Conservation (phyloP, 2,329 filamentous ascomycete genomes). For the Claviceps sp. region DNA sequence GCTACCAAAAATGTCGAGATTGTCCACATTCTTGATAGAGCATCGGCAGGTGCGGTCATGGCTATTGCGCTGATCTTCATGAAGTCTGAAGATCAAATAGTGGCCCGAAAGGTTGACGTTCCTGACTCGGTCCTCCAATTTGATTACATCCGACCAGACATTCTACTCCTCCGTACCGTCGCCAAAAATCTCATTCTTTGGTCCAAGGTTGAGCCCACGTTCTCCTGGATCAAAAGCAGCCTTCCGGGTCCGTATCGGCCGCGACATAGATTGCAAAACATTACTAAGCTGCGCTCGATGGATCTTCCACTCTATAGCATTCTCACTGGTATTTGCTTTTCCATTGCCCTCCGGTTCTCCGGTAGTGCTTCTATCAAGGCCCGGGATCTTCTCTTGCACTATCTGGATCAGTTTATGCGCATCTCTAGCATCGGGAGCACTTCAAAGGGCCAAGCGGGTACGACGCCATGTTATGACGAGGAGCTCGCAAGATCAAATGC, state of each 20-base stretch:
- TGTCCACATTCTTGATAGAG: constrained; percentile 85
- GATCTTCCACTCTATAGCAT: constrained; percentile 93
- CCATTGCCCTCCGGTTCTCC: constrained; percentile 58
- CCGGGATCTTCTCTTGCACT: constrained; percentile 68
- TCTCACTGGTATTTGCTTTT: constrained; percentile 75
- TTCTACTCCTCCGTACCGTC: constrained; percentile 78
- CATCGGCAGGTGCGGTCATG: constrained; percentile 83
- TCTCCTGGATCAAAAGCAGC: constrained; percentile 62
- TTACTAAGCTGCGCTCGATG: constrained; percentile 55
- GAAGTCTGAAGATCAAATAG: constrained; percentile 80
- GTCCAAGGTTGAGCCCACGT: constrained; percentile 62
- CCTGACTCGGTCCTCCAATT: constrained; percentile 85
- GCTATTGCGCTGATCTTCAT: constrained; percentile 88
- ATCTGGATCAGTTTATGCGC: constrained; percentile 76
- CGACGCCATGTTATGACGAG: constrained; percentile 55
- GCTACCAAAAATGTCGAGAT: constrained; percentile 82
- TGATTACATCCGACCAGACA: constrained; percentile 87
- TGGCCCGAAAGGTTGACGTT: constrained; percentile 85
- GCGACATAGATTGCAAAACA: constrained; percentile 44
- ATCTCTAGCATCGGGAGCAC: constrained; percentile 47
- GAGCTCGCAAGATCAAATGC: constrained; percentile 72
- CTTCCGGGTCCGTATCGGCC: constrained; percentile 57
- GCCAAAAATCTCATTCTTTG: constrained; percentile 88
- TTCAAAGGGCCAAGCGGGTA: constrained; percentile 15
- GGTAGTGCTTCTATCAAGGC: constrained; percentile 58